phyloP scores from a whole-genome alignment of 345 rosid species.

The Salix arbutifolia region DNA sequence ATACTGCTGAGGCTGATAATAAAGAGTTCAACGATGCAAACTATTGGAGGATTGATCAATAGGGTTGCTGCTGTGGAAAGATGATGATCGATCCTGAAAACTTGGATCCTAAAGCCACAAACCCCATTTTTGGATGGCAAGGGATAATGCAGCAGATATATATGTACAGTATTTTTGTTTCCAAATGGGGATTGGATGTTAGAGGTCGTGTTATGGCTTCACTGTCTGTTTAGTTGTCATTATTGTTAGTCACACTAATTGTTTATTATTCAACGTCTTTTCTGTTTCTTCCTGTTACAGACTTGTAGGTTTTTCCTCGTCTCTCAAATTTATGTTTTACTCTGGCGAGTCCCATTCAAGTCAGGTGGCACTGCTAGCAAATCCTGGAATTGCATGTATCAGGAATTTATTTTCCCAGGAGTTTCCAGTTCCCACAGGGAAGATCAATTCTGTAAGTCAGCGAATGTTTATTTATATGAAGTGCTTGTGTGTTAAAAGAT shows the following conservation, averaged over 20 bases:
- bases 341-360: neutral
- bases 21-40: slow-evolving; percentile 87
- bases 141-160: slow-evolving; percentile 18
- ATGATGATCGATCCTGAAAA: slow-evolving; percentile 11
- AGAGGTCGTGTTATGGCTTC: slow-evolving; percentile 33
- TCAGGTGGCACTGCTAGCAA: neutral
- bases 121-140: slow-evolving; percentile 21
- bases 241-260: slow-evolving; percentile 14
- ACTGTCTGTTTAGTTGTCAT: slow-evolving; percentile 22
- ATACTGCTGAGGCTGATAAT: slow-evolving; percentile 48
- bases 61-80: slow-evolving; percentile 78
- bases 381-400: neutral
- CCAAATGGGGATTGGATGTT: slow-evolving; percentile 26
- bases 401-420: neutral
- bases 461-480: too few species aligned
- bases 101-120: slow-evolving; percentile 15
- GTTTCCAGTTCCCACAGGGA: neutral
- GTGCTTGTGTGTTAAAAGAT: too few species aligned
- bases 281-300: slow-evolving; percentile 13
- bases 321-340: slow-evolving; percentile 11
- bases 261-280: slow-evolving; percentile 35
- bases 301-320: slow-evolving; percentile 9
- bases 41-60: slow-evolving; percentile 94
- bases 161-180: slow-evolving; percentile 53
- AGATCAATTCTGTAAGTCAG: neutral